Evolutionary conservation across 768 basidiomycete genomes (phyloP).

Genomic region (Collybia nuda): DNA sequence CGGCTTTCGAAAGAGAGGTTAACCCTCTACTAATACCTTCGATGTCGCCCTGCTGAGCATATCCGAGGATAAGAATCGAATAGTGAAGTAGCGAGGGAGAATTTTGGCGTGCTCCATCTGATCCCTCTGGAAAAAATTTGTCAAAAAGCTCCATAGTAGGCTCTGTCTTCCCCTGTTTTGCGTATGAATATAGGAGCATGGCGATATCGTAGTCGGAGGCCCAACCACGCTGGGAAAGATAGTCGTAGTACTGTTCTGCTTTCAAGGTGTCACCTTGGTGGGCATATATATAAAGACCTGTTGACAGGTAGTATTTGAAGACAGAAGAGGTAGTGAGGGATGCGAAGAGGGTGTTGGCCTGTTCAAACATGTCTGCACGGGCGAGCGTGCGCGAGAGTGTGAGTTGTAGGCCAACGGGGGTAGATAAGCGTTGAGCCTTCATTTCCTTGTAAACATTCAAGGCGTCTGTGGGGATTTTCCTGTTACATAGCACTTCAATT

Average conservation of each 20-base stretch:
- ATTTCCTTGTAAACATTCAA: conserved; percentile 38
- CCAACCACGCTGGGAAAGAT: conserved; percentile 28
- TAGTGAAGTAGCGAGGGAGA: conserved; percentile 52
- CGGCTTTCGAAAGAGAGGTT: conserved; percentile 44
- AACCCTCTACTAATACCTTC: conserved; percentile 57
- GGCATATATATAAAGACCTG: conserved; percentile 53
- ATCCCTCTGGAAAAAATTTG: conserved; percentile 46
- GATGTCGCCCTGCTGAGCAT: conserved; percentile 45
- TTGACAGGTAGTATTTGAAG: conserved; percentile 25
- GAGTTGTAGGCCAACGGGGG: conserved; percentile 27
- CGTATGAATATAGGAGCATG: conserved; percentile 58
- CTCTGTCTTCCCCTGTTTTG: conserved; percentile 39
- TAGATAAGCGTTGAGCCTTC: conserved; percentile 29
- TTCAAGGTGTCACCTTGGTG: conserved; percentile 47
- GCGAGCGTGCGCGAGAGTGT: conserved; percentile 43
- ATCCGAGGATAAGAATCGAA: conserved; percentile 54
- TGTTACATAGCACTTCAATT: conserved; percentile 35
- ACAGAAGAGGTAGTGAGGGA: conserved; percentile 19
- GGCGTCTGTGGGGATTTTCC: conserved; percentile 32
- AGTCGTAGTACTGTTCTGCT: conserved; percentile 42
- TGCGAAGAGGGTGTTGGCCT: conserved; percentile 44
- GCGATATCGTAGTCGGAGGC: conserved; percentile 28
- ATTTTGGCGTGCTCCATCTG: conserved; percentile 24
- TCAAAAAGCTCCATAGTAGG: conserved; percentile 52
- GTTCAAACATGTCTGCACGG: conserved; percentile 30